These are phyloP conservation scores for Chimonanthus salicifolius DNA, from an alignment of 164 flowering plant genomes.

Conservation along the genomic window DNA sequence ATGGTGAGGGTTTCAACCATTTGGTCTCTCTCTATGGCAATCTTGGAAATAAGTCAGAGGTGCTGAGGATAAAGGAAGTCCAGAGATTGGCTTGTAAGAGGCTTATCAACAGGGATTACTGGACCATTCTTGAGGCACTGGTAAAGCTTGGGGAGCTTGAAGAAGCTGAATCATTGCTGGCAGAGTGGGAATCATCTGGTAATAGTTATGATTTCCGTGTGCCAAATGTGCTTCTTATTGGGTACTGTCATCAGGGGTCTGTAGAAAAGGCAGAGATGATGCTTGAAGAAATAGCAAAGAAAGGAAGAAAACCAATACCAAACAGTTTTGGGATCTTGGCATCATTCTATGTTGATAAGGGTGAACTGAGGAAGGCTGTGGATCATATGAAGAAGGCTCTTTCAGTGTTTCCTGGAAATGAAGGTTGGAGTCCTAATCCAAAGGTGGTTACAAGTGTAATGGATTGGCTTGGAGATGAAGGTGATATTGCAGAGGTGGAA, in stretches of 20 bases:
- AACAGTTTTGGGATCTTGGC: constrained; percentile 35
- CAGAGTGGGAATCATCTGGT: constrained; percentile 36
- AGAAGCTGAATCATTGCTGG: constrained; percentile 35
- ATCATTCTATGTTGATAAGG: constrained; percentile 17
- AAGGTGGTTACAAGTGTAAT: constrained; percentile 21
- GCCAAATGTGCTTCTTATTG: constrained; percentile 30
- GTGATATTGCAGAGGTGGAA: constrained; percentile 22
- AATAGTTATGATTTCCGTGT: constrained; percentile 28
- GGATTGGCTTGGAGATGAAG: constrained; percentile 26
- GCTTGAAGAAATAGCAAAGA: constrained; percentile 16
- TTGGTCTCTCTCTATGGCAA: constrained; percentile 30
- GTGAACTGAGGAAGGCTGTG: constrained; percentile 33
- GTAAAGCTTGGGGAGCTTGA: constrained; percentile 38
- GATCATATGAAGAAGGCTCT: constrained; percentile 38
- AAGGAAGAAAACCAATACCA: constrained; percentile 24
- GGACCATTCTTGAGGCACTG: constrained; percentile 30
- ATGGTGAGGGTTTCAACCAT: constrained; percentile 7
- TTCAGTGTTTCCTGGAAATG: constrained; percentile 12
- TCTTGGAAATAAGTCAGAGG: constrained; percentile 30
- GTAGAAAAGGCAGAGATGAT: constrained; percentile 39
- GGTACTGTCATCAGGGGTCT: constrained; percentile 34
- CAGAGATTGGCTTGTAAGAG: constrained; percentile 20
- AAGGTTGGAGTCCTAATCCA: constrained; percentile 19
- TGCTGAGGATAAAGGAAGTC: constrained; percentile 30
- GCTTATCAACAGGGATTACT: constrained; percentile 26